These are phyloP conservation scores for Phytophthora cryptogea DNA, from an alignment of 352 stramenopile genomes.

Conservation along the genomic window DNA sequence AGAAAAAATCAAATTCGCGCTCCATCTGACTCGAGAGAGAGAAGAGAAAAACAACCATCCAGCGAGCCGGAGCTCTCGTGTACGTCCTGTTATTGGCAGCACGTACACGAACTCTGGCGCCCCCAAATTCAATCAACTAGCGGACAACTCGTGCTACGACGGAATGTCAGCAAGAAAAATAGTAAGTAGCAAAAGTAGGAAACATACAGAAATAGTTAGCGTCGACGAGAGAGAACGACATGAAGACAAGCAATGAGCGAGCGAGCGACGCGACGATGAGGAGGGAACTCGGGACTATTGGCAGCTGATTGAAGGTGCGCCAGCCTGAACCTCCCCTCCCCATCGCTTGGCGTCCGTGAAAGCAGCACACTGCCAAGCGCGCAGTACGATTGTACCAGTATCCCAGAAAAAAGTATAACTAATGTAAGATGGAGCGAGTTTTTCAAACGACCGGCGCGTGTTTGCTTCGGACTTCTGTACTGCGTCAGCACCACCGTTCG, in stretches of 20 bases:
- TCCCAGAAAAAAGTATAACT: conserved; percentile 43
- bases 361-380: conserved; percentile 34
- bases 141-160: conserved; percentile 37
- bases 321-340: background rate
- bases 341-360: conserved; percentile 21
- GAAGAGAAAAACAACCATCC: conserved; percentile 34
- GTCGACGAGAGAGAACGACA: conserved; percentile 16
- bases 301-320: conserved; percentile 32
- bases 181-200: conserved; percentile 34
- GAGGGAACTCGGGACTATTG: conserved; percentile 10
- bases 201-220: conserved; percentile 27
- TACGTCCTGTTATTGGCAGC: conserved; percentile 14
- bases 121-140: conserved; percentile 19
- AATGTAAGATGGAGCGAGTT: conserved; percentile 51
- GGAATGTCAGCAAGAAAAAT: conserved; percentile 38
- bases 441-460: conserved; percentile 26
- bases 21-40: conserved; percentile 33
- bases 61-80: conserved; percentile 18
- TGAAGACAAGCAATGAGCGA: conserved; percentile 38
- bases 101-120: conserved; percentile 11
- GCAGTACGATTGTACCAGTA: conserved; percentile 45
- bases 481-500: conserved; percentile 10
- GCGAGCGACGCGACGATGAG: conserved; percentile 22
- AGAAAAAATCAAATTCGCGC: conserved; percentile 32
- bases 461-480: background rate